phyloP scores from a whole-genome alignment of 768 basidiomycete species.

The Thelephora aurantiotincta region DNA sequence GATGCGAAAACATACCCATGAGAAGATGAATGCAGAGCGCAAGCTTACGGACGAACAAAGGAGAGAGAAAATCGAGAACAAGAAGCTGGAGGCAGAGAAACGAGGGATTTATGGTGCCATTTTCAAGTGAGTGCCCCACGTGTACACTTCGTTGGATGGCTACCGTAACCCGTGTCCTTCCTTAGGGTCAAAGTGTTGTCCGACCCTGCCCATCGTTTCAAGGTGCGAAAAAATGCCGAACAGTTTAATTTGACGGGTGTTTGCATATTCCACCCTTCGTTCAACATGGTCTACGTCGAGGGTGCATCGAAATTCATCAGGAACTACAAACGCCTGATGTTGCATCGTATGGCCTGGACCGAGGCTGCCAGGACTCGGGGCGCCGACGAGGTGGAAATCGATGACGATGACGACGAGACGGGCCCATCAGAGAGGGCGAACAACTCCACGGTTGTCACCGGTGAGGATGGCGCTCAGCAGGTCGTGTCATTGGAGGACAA shows the following conservation, averaged over 20 bases:
- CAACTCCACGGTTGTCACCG: neutral
- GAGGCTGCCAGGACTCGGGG: constrained; percentile 74
- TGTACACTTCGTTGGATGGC: neutral
- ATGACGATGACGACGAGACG: constrained; percentile 27
- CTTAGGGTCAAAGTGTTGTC: constrained; percentile 79
- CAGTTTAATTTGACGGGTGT: constrained; percentile 79
- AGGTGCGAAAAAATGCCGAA: constrained; percentile 93
- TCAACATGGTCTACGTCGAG: constrained; percentile 89
- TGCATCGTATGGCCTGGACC: constrained; percentile 86
- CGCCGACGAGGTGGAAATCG: constrained; percentile 56
- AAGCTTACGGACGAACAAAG: constrained; percentile 87
- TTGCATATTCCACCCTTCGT: constrained; percentile 81
- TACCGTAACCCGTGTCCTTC: constrained; percentile 1
- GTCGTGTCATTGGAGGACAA: constrained; percentile 67
- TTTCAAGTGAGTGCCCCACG: constrained; percentile 60
- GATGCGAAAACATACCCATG: constrained; percentile 76
- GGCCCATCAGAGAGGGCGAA: constrained; percentile 8
- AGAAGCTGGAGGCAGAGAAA: constrained; percentile 81
- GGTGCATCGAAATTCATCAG: constrained; percentile 77
- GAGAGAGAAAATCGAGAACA: constrained; percentile 72
- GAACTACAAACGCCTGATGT: constrained; percentile 79
- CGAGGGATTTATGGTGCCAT: constrained; percentile 72
- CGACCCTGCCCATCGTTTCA: constrained; percentile 92
- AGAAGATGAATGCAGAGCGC: constrained; percentile 86
- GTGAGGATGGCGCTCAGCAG: constrained; percentile 17